A percentile compares a stretch with the other conserved stretches of the same genome.
Conservation (phyloP, 306 rosid genomes). For the Inga oerstediana region DNA sequence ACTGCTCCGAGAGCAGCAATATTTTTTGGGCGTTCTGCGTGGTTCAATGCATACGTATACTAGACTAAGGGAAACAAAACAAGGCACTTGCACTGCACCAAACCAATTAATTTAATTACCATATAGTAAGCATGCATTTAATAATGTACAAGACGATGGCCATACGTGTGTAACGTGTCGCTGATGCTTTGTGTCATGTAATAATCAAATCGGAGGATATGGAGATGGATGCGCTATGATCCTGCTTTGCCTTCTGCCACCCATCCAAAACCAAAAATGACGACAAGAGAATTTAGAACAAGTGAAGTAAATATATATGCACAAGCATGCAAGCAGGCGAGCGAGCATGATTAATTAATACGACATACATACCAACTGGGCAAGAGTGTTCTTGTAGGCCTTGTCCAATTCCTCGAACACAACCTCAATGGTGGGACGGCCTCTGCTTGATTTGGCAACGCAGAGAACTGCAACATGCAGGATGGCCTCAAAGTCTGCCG, state of each 20-base stretch:
- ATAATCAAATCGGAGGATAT: constrained; percentile 38
- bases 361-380: neutral
- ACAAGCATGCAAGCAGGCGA: no score
- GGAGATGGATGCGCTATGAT: constrained; percentile 37
- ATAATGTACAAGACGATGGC: neutral
- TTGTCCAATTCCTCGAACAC: constrained; percentile 67
- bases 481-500: constrained; percentile 62
- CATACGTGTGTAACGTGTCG: neutral
- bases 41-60: neutral
- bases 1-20: neutral
- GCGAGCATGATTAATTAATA: no score
- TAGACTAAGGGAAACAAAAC: neutral
- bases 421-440: constrained; percentile 68
- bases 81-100: neutral
- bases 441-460: constrained; percentile 78
- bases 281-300: no score
- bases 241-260: constrained; percentile 49
- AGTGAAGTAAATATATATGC: no score
- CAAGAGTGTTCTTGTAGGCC: constrained; percentile 48
- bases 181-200: constrained; percentile 29
- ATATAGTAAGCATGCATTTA: neutral
- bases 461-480: constrained; percentile 76
- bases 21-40: neutral
- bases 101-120: neutral
- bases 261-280: neutral